phyloP scores from a whole-genome alignment of 371 early-diverging fungal species.

The Funneliformis caledonium region DNA sequence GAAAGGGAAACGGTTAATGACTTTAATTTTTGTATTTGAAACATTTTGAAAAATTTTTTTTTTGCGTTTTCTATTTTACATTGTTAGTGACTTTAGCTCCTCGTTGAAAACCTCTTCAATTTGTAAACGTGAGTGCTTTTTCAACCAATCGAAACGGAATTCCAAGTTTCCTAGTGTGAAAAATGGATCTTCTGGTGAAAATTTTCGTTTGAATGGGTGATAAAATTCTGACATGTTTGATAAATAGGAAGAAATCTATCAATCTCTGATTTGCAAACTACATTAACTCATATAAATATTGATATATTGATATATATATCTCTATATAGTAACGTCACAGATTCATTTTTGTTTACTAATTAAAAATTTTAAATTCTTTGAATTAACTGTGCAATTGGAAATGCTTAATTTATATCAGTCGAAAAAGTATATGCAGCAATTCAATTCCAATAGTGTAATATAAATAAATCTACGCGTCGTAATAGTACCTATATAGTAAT shows the following conservation, averaged over 20 bases:
- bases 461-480: background rate
- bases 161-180: conserved; percentile 26
- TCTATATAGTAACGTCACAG: too few relatives aligned
- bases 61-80: background rate
- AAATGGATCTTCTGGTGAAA: conserved; percentile 29
- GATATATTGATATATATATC: too few relatives aligned
- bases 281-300: too few relatives aligned
- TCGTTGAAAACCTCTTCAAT: conserved; percentile 13
- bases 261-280: too few relatives aligned
- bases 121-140: background rate
- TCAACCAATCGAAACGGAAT: conserved; percentile 2
- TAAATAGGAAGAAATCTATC: too few relatives aligned
- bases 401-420: too few relatives aligned
- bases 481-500: background rate
- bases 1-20: background rate
- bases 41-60: too few relatives aligned
- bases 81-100: background rate
- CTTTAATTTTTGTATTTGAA: background rate
- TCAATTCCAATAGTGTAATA: too few relatives aligned
- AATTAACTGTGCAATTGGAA: too few relatives aligned
- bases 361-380: too few relatives aligned
- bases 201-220: conserved; percentile 12
- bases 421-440: too few relatives aligned
- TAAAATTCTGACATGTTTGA: background rate
- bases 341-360: too few relatives aligned